A percentile compares a stretch with the other conserved stretches of the same genome.
Conservation (phyloP, 1,284 basidiomycete genomes). For the Taiwanofungus camphoratus region DNA sequence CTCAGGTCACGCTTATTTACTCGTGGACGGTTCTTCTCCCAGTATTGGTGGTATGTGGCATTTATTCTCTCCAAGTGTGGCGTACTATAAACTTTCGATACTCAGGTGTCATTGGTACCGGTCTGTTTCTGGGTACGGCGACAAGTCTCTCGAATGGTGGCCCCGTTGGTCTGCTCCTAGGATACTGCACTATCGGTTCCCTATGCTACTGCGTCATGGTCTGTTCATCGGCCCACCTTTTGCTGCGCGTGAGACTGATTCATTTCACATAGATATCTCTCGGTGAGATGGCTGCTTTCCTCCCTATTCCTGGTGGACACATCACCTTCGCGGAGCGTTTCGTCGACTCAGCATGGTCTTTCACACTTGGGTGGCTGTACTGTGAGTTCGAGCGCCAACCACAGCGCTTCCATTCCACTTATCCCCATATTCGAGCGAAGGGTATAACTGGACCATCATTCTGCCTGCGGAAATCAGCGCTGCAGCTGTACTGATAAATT, state of each 20-base stretch:
- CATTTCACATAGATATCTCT: slow-evolving; percentile 30
- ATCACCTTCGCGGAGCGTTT: slow-evolving; percentile 78
- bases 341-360: slow-evolving; percentile 75
- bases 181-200: slow-evolving; percentile 53
- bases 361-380: slow-evolving; percentile 83
- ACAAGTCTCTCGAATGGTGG: slow-evolving; percentile 49
- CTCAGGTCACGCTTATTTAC: not conserved
- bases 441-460: slow-evolving; percentile 70
- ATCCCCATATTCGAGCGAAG: slow-evolving; percentile 8
- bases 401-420: not conserved
- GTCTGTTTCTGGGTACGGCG: slow-evolving; percentile 64
- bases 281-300: slow-evolving; percentile 31
- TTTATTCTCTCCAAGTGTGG: not conserved
- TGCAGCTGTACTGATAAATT: slow-evolving; percentile 72
- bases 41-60: slow-evolving; percentile 32
- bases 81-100: not conserved
- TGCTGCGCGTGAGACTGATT: slow-evolving; percentile 8
- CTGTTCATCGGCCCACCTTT: slow-evolving; percentile 26
- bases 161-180: slow-evolving; percentile 56
- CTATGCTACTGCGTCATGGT: slow-evolving; percentile 49
- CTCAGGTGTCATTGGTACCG: slow-evolving; percentile 75
- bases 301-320: slow-evolving; percentile 56
- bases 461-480: slow-evolving; percentile 78
- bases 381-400: slow-evolving; percentile 26
- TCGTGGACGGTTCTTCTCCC: not conserved